Base-by-base conservation (phyloP, 1,284 basidiomycete species). In the Pterulicium gracile region DNA sequence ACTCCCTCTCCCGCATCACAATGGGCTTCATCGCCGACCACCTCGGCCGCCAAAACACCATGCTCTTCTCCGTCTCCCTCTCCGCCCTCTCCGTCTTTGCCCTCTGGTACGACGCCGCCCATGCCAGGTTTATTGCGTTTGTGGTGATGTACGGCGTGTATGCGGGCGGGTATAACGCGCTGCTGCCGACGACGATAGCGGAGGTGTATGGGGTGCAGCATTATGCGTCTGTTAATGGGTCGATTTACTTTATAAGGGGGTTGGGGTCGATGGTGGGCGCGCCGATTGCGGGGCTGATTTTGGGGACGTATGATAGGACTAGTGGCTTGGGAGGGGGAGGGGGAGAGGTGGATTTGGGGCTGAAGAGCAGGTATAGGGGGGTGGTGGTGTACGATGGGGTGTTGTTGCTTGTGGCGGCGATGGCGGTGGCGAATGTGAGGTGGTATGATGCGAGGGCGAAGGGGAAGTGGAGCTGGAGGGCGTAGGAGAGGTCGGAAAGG, bases 21-120 rank as follows among this genome's bases (percentile, higher is more conserved):
- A 70, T 68, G 68, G 70, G 69, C 17, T 50, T 69, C 15, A 51
- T 70, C 0, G 70, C 68, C 2, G 69, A 71, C 52, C 54, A 57
- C 19, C 61, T 67, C 24, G 70, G 70, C 10, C 55, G 70, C 3
- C 70, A 72, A 48, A 71, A 71, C 51, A 72, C 69, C 0, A 58
- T 71, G 57, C 58, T 71, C 12, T 53, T 57, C 18, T n/a, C n/a
- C n/a, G n/a, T n/a, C n/a, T n/a, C n/a, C n/a, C n/a, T n/a, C n/a
- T n/a, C n/a, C n/a, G n/a, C n/a, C n/a, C n/a, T 70, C 4, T 62
- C 67, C 1, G 67, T 69, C n/a, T 55, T 71, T 44, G 63, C 63
- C 0, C 57, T 71, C 13, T 72, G 70, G 69, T 65, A 58, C 46
- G 51, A 66, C 47, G 66, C 67, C 18, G 54, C 58, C 10, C 57